Percentiles rank a stretch among this genome's conserved stretches.
Evolutionary conservation across 257 asterid genomes (phyloP).

Genomic region (Gentiana dahurica): DNA sequence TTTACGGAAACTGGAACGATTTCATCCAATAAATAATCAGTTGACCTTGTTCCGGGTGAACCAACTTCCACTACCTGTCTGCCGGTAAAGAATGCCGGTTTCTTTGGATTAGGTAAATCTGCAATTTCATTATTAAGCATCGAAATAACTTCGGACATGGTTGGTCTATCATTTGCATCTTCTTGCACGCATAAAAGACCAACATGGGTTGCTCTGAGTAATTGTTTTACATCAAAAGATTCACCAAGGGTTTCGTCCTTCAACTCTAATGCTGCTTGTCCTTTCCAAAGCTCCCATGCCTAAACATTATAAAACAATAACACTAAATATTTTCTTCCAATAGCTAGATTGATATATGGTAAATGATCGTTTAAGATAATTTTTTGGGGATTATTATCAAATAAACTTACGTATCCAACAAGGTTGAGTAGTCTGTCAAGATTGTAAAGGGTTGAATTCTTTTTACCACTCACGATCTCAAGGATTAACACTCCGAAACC

Average conservation of each 20-base stretch:
- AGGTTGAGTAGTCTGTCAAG: conserved; percentile 40
- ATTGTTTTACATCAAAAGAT: conserved; percentile 20
- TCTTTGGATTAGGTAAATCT: conserved; percentile 23
- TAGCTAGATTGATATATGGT: neutral
- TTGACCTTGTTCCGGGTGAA: neutral
- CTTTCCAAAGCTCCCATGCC: conserved; percentile 57
- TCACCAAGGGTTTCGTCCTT: conserved; percentile 31
- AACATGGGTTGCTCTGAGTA: conserved; percentile 32
- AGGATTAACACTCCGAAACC: conserved; percentile 49
- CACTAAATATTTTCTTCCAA: neutral
- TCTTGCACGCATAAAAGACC: conserved; percentile 53
- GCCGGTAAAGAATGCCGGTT: conserved; percentile 38
- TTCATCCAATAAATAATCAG: neutral
- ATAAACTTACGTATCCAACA: conserved; percentile 44
- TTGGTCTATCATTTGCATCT: conserved; percentile 37
- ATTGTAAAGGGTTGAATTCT: conserved; percentile 27
- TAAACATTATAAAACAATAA: conserved; percentile 9
- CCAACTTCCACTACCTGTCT: conserved; percentile 8
- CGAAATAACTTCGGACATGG: conserved; percentile 30
- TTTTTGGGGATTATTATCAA: too few relatives aligned
- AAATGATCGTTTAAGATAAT: neutral
- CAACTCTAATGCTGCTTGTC: conserved; percentile 23
- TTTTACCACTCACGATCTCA: conserved; percentile 52
- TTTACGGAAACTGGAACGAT: conserved; percentile 6
- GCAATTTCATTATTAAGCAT: conserved; percentile 32